Conservation (phyloP, 805 yeast genomes). For the Suhomyces prunicola region DNA sequence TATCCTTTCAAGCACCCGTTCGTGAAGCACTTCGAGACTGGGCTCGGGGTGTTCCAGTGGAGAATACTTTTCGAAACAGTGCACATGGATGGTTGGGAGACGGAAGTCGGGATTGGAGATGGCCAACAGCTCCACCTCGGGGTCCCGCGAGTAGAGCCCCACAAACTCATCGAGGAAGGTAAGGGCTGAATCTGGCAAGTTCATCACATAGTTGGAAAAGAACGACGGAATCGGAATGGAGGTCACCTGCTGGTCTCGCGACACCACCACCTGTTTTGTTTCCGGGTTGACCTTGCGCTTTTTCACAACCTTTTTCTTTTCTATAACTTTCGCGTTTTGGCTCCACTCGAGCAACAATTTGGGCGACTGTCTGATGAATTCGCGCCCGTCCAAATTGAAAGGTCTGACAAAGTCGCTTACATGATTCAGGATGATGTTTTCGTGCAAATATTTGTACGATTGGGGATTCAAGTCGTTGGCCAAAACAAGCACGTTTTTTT, state of each 20-base stretch:
- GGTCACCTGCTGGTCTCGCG: slow-evolving; percentile 15
- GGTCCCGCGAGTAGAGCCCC: slow-evolving; percentile 58
- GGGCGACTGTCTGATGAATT: slow-evolving; percentile 66
- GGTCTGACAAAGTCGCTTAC: slow-evolving; percentile 57
- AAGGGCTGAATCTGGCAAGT: slow-evolving; percentile 89
- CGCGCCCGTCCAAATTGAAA: slow-evolving; percentile 77
- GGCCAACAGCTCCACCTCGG: slow-evolving; percentile 33
- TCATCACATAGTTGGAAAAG: slow-evolving; percentile 83
- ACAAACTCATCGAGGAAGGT: slow-evolving; percentile 73
- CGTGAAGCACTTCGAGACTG: slow-evolving; percentile 58
- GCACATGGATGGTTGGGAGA: slow-evolving; percentile 78
- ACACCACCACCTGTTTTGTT: slow-evolving; percentile 19
- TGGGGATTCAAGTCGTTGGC: slow-evolving; percentile 95
- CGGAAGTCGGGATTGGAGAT: slow-evolving; percentile 44
- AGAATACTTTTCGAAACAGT: slow-evolving; percentile 89
- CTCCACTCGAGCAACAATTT: slow-evolving; percentile 48
- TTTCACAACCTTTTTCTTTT: slow-evolving; percentile 31
- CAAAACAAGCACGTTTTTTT: slow-evolving; percentile 70
- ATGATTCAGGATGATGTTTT: slow-evolving; percentile 64
- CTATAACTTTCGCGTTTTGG: slow-evolving; percentile 30
- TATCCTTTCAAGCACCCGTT: slow-evolving; percentile 56
- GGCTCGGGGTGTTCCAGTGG: slow-evolving; percentile 69
- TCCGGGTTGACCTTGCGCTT: slow-evolving; percentile 38
- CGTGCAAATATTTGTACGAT: slow-evolving; percentile 64
- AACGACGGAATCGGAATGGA: slow-evolving; percentile 47